phyloP scores from a whole-genome alignment of 192 early-diverging fungal genomes.

The Backusella tuberculispora region DNA sequence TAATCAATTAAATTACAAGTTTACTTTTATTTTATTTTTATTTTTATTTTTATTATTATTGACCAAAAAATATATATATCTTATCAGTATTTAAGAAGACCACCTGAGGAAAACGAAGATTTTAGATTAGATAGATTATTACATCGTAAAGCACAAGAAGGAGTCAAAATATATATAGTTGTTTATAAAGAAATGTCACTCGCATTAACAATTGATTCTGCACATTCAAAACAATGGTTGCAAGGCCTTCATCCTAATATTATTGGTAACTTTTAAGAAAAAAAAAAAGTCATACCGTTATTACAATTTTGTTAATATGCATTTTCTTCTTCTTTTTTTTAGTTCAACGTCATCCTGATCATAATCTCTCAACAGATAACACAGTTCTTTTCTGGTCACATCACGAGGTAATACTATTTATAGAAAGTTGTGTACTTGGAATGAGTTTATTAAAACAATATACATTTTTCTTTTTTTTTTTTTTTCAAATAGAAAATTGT shows the following conservation, averaged over 20 bases:
- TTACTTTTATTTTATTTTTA: neutral
- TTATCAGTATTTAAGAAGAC: constrained; percentile 66
- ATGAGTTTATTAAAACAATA: neutral
- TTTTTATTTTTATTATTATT: neutral
- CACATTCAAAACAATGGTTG: constrained; percentile 72
- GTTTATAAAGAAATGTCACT: constrained; percentile 84
- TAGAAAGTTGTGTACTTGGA: neutral
- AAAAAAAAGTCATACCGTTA: too few species aligned
- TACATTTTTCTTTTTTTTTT: neutral
- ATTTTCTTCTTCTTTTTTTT: neutral
- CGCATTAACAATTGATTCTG: constrained; percentile 70
- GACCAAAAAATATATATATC: too few species aligned
- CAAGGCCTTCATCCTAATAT: constrained; percentile 77
- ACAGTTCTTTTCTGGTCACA: constrained; percentile 83
- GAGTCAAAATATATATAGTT: constrained; percentile 79
- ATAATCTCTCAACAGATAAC: constrained; percentile 48
- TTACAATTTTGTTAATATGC: neutral
- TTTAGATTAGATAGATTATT: constrained; percentile 79
- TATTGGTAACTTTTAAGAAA: constrained; percentile 42
- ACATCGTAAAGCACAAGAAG: constrained; percentile 77
- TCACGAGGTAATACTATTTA: constrained; percentile 50
- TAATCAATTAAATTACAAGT: too few species aligned
- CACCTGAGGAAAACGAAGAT: constrained; percentile 72
- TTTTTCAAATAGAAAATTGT: constrained; percentile 66
- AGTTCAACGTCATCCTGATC: constrained; percentile 84